Percentiles rank a stretch among this genome's conserved stretches.
Conservation (phyloP, 1,139 yeast genomes). For the Blastobotrys arbuscula region DNA sequence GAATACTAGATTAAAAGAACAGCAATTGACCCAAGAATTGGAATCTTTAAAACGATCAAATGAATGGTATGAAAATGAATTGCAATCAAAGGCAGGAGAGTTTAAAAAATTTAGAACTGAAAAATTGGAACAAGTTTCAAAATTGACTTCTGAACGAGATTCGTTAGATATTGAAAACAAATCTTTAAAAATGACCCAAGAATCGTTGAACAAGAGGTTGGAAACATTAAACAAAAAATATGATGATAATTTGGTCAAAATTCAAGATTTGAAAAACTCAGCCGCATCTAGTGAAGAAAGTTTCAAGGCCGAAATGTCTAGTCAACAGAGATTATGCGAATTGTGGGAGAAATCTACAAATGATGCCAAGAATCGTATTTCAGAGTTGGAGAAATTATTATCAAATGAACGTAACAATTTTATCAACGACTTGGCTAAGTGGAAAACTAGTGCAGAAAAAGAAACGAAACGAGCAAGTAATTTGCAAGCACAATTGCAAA, state of each 20-base stretch:
- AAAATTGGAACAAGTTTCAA: constrained; percentile 28
- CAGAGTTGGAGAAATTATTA: constrained; percentile 42
- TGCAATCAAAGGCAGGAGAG: constrained; percentile 34
- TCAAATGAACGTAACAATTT: constrained; percentile 35
- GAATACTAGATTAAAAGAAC: constrained; percentile 36
- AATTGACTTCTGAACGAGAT: constrained; percentile 36
- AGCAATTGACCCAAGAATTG: constrained; percentile 38
- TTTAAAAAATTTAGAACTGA: constrained; percentile 37
- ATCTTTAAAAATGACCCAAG: constrained; percentile 30
- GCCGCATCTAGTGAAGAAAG: constrained; percentile 46
- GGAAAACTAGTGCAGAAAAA: constrained; percentile 30
- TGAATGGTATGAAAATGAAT: constrained; percentile 38
- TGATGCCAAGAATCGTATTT: constrained; percentile 29
- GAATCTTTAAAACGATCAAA: constrained; percentile 35
- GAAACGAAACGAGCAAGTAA: constrained; percentile 27
- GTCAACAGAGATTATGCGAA: constrained; percentile 58
- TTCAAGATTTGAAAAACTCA: constrained; percentile 47
- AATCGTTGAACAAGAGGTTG: constrained; percentile 31
- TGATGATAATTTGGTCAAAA: constrained; percentile 38
- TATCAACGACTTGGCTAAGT: constrained; percentile 29
- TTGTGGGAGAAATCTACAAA: constrained; percentile 49
- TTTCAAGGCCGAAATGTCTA: constrained; percentile 54
- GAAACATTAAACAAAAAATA: constrained; percentile 36
- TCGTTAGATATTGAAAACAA: constrained; percentile 34
- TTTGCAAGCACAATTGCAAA: constrained; percentile 29